Base-by-base conservation (phyloP, 148 eudicot species). In the Rhododendron kiyosumense region DNA sequence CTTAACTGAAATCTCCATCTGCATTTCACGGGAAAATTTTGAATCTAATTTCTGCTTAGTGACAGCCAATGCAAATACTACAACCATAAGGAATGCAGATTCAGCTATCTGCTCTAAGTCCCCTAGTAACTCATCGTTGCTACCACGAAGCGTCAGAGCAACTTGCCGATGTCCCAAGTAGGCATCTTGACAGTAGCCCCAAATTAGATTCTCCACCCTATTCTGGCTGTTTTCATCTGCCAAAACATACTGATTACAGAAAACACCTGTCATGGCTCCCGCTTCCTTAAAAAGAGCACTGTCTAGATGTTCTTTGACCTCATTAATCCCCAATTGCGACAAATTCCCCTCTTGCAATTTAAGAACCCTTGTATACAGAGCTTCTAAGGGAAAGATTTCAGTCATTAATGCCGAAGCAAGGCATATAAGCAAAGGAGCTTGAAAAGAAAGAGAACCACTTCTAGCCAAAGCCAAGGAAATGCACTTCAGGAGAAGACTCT, bases 1-100 rank as follows among this genome's bases (percentile, higher is more conserved):
- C 79, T 89, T 92, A 12, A 95, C 92, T 17, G 96, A 95, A 78
- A 90, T 87, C 61, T 90, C 87, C 85, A 91, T 82, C 88, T 90
- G 93, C 86, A 81, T 85, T 85, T 92, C 92, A 79, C 46, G 86
- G 77, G 93, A 43, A 79, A 87, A 38, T 80, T 88, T 89, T 46
- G 92, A 81, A 86, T 87, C 86, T 59, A 93, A 76, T 83, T 90
- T 94, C 83, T 91, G 92, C 85, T 95, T 97, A 85, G 97, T 91
- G 78, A 97, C 99, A 38, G 94, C 92, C 89, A 92, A 90, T 51
- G 99, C 94, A 92, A 97, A 97, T 84, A 97, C 93, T 61, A 93
- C 98, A 86, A 94, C 93, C 99, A 95, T 94, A 84, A 97, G 92
- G 90, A 97, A 97, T 81, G 98, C 95, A 79, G 99, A 93, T 88